A percentile compares a stretch with the other conserved stretches of the same genome.
Conservation (phyloP, 1,139 yeast species). For the Lodderomyces parapsilosis region DNA sequence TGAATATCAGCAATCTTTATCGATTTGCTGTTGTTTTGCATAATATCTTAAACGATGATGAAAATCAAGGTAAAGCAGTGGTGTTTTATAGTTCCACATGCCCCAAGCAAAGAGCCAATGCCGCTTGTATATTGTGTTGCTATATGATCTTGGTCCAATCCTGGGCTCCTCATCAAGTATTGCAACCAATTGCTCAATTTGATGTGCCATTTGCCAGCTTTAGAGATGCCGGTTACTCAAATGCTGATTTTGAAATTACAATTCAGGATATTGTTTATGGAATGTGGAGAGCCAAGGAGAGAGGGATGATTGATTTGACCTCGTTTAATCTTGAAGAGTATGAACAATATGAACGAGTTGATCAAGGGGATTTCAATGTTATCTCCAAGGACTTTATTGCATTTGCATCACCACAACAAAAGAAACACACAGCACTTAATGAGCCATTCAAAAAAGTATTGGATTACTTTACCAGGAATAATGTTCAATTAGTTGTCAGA, state of each 20-base stretch:
- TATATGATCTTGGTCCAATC: slow-evolving; percentile 94
- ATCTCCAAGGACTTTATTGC: slow-evolving; percentile 93
- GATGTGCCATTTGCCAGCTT: slow-evolving; percentile 94
- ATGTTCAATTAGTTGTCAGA: slow-evolving; percentile 87
- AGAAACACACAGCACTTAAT: slow-evolving; percentile 47
- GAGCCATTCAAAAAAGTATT: slow-evolving; percentile 81
- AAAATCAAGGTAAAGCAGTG: slow-evolving; percentile 83
- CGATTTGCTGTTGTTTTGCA: slow-evolving; percentile 94
- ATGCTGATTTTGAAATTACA: slow-evolving; percentile 89
- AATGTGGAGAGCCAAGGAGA: slow-evolving; percentile 97
- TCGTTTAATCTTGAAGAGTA: slow-evolving; percentile 89
- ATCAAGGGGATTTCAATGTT: slow-evolving; percentile 93
- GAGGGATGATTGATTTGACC: slow-evolving; percentile 83
- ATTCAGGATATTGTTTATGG: slow-evolving; percentile 95
- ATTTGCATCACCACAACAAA: slow-evolving; percentile 93
- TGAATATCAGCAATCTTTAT: slow-evolving; percentile 89
- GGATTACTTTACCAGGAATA: slow-evolving; percentile 65
- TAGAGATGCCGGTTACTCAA: slow-evolving; percentile 95
- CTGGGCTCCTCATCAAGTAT: slow-evolving; percentile 97
- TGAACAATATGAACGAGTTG: slow-evolving; percentile 92
- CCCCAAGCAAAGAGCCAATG: slow-evolving; percentile 82
- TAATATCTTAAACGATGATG: slow-evolving; percentile 82
- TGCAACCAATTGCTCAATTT: slow-evolving; percentile 89
- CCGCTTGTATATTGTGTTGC: slow-evolving; percentile 91
- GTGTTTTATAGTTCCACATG: slow-evolving; percentile 85